phyloP scores from a whole-genome alignment of 495 filamentous ascomycete species.

The Talaromyces ruber region DNA sequence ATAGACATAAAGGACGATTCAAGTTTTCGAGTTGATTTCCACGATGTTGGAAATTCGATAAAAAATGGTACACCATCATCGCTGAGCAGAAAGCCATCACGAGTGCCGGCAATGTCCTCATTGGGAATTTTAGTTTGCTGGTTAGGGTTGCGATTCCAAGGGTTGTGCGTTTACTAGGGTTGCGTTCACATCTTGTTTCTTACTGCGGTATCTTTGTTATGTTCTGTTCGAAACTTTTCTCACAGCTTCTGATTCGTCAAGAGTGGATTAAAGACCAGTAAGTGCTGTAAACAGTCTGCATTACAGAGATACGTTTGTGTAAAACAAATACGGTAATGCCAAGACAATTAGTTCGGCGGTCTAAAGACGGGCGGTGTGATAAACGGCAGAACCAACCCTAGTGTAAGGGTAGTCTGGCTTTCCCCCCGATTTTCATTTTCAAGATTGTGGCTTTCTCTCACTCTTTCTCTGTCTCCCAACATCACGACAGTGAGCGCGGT shows the following conservation, averaged over 20 bases:
- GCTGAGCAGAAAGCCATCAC: neutral
- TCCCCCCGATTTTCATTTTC: neutral
- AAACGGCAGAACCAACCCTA: slow-evolving; percentile 1
- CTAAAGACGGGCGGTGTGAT: neutral
- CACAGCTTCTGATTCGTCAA: neutral
- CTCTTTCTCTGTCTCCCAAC: neutral
- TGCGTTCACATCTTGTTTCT: neutral
- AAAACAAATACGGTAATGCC: neutral
- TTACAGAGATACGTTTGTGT: neutral
- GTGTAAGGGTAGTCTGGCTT: neutral
- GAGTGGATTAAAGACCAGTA: neutral
- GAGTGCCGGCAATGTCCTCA: neutral
- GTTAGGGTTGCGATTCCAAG: neutral
- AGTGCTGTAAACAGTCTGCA: neutral
- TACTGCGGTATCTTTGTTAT: neutral
- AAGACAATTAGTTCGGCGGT: neutral
- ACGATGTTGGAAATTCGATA: neutral
- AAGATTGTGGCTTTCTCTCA: neutral
- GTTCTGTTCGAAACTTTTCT: neutral
- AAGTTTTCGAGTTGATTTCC: too few species aligned
- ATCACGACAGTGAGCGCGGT: neutral
- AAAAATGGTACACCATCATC: neutral
- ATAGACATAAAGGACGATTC: too few species aligned
- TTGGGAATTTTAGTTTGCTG: too few species aligned
- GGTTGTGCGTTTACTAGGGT: neutral